Evolutionary conservation across 2,329 filamentous ascomycete genomes (phyloP), one percentile per base, ranked within the genome.

Genomic region (Neonectria neomacrospora): DNA sequence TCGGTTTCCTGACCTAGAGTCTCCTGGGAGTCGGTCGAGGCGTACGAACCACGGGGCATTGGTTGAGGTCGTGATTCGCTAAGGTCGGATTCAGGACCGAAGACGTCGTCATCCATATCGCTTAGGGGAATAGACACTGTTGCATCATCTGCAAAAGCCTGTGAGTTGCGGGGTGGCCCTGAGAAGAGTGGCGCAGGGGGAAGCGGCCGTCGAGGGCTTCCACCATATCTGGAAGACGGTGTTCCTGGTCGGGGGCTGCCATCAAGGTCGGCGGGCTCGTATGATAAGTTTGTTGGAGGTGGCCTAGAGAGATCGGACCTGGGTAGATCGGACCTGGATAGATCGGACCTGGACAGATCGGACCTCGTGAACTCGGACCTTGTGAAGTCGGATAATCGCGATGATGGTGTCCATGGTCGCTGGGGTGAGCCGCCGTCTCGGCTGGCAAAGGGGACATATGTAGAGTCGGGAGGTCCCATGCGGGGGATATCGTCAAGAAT

Each of bases 211-310:
- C 93, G 88, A 11, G 94, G 93, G 74, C 93, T 96, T 3, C 94
- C 92, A 20, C 94, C 92, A 76, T 98, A 97, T 76, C 89, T 86
- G 2, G 93, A 95, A 1, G 94, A 94, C 1, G 95, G 94, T 0
- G 95, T 97, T 5, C 95, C 95, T 1, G 96, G 95, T 62, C 96
- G 84, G 7, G 96, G 94, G 65, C 88, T 94, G 52, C 96, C 96
- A 73, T 98, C 95, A 63, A 98, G 80, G 71, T 97, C 94, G 22
- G 90, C 85, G 0, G 94, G 93, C 78, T 98, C 96, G 78, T 96
- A 98, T 4, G 89, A 85, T 23, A 90, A 82, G 68, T 84, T 89
- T 1, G 89, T 87, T 1, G 92, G 87, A 3, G 93, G 90, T 9
- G 92, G 91, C 54, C 92, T 86, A 28, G 85, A 79, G 78, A 91